phyloP scores from a whole-genome alignment of 1,284 basidiomycete genomes.

The Flammula alnicola region DNA sequence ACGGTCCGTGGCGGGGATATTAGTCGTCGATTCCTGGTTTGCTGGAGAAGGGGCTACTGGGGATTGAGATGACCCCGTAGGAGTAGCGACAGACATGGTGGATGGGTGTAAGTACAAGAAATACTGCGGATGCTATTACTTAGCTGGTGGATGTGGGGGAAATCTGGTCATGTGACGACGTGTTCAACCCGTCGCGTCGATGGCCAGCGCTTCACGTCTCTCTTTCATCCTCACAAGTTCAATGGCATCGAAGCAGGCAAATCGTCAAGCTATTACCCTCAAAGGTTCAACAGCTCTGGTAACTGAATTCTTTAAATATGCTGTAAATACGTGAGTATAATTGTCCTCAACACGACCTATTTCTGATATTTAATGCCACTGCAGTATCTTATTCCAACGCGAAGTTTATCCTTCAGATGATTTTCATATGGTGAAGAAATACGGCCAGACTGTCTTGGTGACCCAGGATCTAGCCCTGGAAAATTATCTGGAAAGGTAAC shows the following conservation, averaged over 20 bases:
- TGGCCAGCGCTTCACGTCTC: slow-evolving; percentile 7
- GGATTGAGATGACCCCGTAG: slow-evolving; percentile 48
- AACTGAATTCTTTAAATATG: slow-evolving; percentile 99
- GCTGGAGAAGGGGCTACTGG: slow-evolving; percentile 45
- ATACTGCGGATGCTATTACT: background rate
- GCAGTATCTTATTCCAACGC: slow-evolving; percentile 93
- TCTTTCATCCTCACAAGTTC: slow-evolving; percentile 13
- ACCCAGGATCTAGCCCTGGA: slow-evolving; percentile 93
- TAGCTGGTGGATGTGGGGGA: background rate
- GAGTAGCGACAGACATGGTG: slow-evolving; percentile 45
- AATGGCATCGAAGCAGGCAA: slow-evolving; percentile 67
- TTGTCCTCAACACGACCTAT: slow-evolving; percentile 3
- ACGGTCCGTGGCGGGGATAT: slow-evolving; percentile 52
- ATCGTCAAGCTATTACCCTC: slow-evolving; percentile 85
- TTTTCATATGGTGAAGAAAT: slow-evolving; percentile 99
- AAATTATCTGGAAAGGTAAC: slow-evolving; percentile 85
- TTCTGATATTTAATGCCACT: slow-evolving; percentile 17
- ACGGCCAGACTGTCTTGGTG: slow-evolving; percentile 93
- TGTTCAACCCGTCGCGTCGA: slow-evolving; percentile 28
- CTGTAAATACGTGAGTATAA: slow-evolving; percentile 84
- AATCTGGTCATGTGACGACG: slow-evolving; percentile 23
- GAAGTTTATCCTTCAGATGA: slow-evolving; percentile 98
- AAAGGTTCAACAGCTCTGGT: slow-evolving; percentile 96
- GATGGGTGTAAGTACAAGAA: background rate
- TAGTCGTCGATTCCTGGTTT: slow-evolving; percentile 42